Percentiles rank a stretch among this genome's conserved stretches.
phyloP scores from a whole-genome alignment of 2,329 filamentous ascomycete species.

The Talaromyces pinophilus region DNA sequence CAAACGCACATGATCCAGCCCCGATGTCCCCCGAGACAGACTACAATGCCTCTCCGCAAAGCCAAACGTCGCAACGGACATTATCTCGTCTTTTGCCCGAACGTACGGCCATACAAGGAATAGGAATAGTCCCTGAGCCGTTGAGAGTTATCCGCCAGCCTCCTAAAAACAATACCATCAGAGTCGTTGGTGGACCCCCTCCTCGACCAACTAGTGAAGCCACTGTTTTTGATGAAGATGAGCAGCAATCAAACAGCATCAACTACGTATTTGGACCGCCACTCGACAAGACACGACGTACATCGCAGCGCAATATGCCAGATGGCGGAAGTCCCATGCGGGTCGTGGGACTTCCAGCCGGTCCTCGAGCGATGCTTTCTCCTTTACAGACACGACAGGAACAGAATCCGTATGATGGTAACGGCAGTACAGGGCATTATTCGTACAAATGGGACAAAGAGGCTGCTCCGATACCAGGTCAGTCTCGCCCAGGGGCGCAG shows the following conservation, averaged over 20 bases:
- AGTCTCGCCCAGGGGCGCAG: background rate
- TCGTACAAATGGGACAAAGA: constrained; percentile 21
- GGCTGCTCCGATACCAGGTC: constrained; percentile 3
- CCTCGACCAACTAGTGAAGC: constrained; percentile 34
- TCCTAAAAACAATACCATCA: background rate
- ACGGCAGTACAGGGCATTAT: background rate
- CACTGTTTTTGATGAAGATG: constrained; percentile 44
- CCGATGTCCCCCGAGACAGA: constrained; percentile 29
- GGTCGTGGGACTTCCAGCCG: constrained; percentile 34
- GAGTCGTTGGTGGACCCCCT: background rate
- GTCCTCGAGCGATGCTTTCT: constrained; percentile 40
- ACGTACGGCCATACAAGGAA: constrained; percentile 27
- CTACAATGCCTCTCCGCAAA: constrained; percentile 34
- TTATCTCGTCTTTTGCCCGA: constrained; percentile 42
- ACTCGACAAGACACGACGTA: constrained; percentile 16
- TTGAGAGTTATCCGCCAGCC: constrained; percentile 35
- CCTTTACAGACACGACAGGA: constrained; percentile 28
- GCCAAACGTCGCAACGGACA: constrained; percentile 39
- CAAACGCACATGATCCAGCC: constrained; percentile 31
- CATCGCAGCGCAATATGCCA: background rate
- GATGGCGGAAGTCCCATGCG: constrained; percentile 10
- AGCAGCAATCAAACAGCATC: constrained; percentile 25
- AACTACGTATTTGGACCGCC: constrained; percentile 25
- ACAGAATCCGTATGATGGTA: constrained; percentile 7
- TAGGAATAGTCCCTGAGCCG: constrained; percentile 38